phyloP scores from a whole-genome alignment of 352 stramenopile species.

The Pythium oligandrum region DNA sequence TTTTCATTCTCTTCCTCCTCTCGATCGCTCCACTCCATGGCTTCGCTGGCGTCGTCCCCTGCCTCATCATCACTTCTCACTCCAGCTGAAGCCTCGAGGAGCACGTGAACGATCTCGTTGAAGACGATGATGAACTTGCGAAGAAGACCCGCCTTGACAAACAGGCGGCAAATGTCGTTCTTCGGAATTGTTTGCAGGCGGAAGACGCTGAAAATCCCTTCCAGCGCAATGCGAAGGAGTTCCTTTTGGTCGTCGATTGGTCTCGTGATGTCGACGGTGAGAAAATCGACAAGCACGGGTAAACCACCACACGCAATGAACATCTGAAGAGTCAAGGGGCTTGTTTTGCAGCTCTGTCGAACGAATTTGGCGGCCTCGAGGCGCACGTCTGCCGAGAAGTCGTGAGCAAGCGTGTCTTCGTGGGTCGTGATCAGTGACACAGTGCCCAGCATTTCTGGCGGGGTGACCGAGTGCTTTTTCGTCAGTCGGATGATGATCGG shows the following conservation, averaged over 20 bases:
- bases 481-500: slow-evolving; percentile 89
- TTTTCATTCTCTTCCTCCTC: slow-evolving; percentile 6
- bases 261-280: slow-evolving; percentile 32
- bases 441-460: background rate
- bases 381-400: slow-evolving; percentile 55
- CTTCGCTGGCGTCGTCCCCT: slow-evolving; percentile 1
- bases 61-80: slow-evolving; percentile 6
- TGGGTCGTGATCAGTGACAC: background rate
- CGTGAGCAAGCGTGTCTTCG: background rate
- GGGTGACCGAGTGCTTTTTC: slow-evolving; percentile 23
- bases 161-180: slow-evolving; percentile 93
- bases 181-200: slow-evolving; percentile 89
- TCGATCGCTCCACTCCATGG: slow-evolving; percentile 4
- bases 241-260: slow-evolving; percentile 38
- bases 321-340: slow-evolving; percentile 88
- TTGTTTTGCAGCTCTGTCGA: slow-evolving; percentile 84
- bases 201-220: slow-evolving; percentile 90
- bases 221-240: slow-evolving; percentile 79
- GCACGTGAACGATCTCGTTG: slow-evolving; percentile 54
- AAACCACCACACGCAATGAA: slow-evolving; percentile 90
- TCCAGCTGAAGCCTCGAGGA: background rate
- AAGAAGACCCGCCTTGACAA: slow-evolving; percentile 89
- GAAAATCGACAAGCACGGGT: slow-evolving; percentile 80
- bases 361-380: slow-evolving; percentile 88
- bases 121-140: slow-evolving; percentile 87